Conservation (phyloP, 805 yeast genomes). For the Myxozyma monticola region DNA sequence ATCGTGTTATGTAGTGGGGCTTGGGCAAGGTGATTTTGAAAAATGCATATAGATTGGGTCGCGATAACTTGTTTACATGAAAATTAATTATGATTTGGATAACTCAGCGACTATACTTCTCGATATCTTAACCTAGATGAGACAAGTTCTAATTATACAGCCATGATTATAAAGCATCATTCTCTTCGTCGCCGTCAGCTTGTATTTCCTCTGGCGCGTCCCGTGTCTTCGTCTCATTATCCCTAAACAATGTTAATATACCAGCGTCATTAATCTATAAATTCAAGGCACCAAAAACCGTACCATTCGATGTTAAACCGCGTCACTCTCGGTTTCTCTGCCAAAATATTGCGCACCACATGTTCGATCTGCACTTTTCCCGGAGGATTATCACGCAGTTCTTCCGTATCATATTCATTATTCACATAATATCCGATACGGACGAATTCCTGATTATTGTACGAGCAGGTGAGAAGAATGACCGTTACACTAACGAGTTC, state of each 20-base stretch:
- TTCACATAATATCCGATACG: conserved; percentile 97
- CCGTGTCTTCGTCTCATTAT: conserved; percentile 10
- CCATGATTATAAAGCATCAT: conserved; percentile 8
- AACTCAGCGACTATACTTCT: too few species aligned
- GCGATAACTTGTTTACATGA: too few species aligned
- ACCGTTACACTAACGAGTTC: conserved; percentile 96
- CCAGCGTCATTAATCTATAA: not conserved
- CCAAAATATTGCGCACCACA: conserved; percentile 88
- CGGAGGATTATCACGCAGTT: conserved; percentile 61
- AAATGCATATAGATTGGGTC: too few species aligned
- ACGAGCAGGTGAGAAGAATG: conserved; percentile 86
- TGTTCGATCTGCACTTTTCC: conserved; percentile 30
- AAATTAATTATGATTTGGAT: too few species aligned
- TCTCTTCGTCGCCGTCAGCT: conserved; percentile 29
- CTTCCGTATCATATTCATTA: conserved; percentile 93
- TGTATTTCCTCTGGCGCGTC: conserved; percentile 26
- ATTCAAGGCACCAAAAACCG: not conserved
- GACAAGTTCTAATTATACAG: too few species aligned
- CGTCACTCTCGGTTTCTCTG: conserved; percentile 97
- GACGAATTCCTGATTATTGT: conserved; percentile 91
- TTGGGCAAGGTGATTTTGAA: too few species aligned
- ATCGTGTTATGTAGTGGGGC: too few species aligned
- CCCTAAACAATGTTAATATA: conserved; percentile 2
- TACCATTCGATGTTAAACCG: conserved; percentile 93
- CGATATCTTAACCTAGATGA: too few species aligned